These are phyloP conservation scores for Apiotrichum akiyoshidainum DNA, from an alignment of 1,284 basidiomycete species.

Conservation along the genomic window DNA sequence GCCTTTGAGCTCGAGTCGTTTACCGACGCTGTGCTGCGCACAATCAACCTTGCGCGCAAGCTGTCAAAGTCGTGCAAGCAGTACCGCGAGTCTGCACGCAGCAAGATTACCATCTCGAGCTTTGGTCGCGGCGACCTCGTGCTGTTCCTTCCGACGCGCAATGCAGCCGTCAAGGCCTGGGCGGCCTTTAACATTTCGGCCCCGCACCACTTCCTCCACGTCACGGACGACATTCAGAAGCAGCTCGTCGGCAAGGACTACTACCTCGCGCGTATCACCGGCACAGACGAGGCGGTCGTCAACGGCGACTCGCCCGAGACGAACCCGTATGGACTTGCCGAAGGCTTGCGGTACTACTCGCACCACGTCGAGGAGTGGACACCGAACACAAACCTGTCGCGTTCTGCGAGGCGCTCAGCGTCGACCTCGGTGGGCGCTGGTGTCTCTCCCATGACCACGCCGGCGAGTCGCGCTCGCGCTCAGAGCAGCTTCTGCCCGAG, in stretches of 20 bases:
- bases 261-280: conserved; percentile 88
- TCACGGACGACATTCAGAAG: conserved; percentile 75
- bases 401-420: conserved; percentile 2
- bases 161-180: conserved; percentile 88
- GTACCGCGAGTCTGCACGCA: conserved; percentile 84
- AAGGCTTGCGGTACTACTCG: conserved; percentile 88
- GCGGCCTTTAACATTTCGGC: conserved; percentile 97
- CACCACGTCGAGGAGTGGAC: conserved; percentile 92
- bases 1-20: conserved; percentile 80
- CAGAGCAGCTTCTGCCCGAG: conserved; percentile 6
- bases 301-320: conserved; percentile 60
- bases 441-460: not conserved
- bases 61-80: conserved; percentile 96
- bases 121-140: conserved; percentile 87
- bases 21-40: conserved; percentile 72
- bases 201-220: conserved; percentile 93
- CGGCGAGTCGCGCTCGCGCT: conserved; percentile 1
- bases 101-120: conserved; percentile 90
- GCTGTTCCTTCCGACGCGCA: conserved; percentile 90
- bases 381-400: conserved; percentile 33
- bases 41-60: conserved; percentile 80
- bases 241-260: conserved; percentile 83
- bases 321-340: conserved; percentile 62
- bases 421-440: not conserved
- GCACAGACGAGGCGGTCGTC: conserved; percentile 79